Evolutionary conservation across 1,284 basidiomycete genomes (phyloP).

Genomic region (Retiboletus fuscus): DNA sequence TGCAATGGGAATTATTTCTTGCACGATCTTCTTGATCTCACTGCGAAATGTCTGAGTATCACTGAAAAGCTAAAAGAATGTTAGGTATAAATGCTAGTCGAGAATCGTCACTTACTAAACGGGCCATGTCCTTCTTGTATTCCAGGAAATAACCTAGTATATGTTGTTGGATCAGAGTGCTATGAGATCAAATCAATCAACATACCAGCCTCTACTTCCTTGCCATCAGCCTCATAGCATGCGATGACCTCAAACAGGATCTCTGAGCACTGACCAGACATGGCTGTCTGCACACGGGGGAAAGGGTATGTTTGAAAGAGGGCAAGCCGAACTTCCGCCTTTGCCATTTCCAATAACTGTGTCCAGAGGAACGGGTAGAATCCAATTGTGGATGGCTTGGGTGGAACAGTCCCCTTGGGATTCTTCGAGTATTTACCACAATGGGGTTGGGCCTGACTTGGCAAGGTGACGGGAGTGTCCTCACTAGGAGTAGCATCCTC

Average conservation of each 20-base stretch:
- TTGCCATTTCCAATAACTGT: neutral
- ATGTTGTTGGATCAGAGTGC: too few species aligned
- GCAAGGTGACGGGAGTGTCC: neutral
- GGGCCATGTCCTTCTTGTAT: slow-evolving; percentile 2
- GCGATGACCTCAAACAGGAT: neutral
- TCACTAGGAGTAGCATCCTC: too few species aligned
- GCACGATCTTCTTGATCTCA: slow-evolving; percentile 12
- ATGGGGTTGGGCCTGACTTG: neutral
- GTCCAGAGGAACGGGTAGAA: neutral
- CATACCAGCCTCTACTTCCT: neutral
- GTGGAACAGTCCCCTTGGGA: neutral
- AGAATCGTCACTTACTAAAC: neutral
- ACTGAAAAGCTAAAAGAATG: slow-evolving; percentile 1
- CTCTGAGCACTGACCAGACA: neutral
- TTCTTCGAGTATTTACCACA: neutral
- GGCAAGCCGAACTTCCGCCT: neutral
- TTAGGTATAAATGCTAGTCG: neutral
- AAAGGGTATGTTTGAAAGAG: neutral
- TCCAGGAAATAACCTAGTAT: neutral
- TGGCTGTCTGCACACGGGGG: neutral
- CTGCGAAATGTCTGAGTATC: slow-evolving; percentile 8
- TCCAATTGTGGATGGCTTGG: neutral
- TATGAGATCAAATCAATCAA: neutral
- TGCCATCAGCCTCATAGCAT: neutral
- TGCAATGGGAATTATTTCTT: slow-evolving; percentile 1